Evolutionary conservation across 2,329 filamentous ascomycete species (phyloP).

Genomic region (Pseudogymnoascus sp.): DNA sequence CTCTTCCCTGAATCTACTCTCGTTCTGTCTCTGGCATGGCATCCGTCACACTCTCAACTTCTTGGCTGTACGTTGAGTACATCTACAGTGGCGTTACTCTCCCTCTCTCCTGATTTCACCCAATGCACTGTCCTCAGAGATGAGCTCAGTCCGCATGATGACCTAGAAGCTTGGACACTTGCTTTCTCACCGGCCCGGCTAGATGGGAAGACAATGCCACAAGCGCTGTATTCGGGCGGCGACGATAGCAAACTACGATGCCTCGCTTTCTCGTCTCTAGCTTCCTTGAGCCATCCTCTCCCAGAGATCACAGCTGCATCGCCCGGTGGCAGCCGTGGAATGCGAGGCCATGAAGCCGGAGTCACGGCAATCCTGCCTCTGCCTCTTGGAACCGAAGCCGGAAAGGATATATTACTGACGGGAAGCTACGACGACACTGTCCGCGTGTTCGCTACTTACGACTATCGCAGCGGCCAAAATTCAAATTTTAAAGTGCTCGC

Average conservation of each 20-base stretch:
- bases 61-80: slow-evolving; percentile 66
- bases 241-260: slow-evolving; percentile 47
- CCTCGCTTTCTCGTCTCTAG: not conserved
- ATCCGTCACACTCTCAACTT: slow-evolving; percentile 45
- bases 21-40: slow-evolving; percentile 67
- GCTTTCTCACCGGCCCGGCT: slow-evolving; percentile 42
- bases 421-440: slow-evolving; percentile 88
- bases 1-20: slow-evolving; percentile 51
- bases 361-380: slow-evolving; percentile 81
- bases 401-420: slow-evolving; percentile 59
- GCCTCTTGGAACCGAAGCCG: slow-evolving; percentile 32
- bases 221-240: slow-evolving; percentile 54
- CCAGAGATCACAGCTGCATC: slow-evolving; percentile 8
- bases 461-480: slow-evolving; percentile 30
- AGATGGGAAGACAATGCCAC: not conserved
- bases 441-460: slow-evolving; percentile 53
- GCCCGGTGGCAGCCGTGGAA: slow-evolving; percentile 8
- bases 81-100: slow-evolving; percentile 52
- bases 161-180: slow-evolving; percentile 67
- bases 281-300: not conserved
- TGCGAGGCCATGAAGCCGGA: slow-evolving; percentile 65
- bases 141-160: slow-evolving; percentile 16
- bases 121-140: slow-evolving; percentile 12
- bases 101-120: slow-evolving; percentile 2
- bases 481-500: slow-evolving; percentile 45